A percentile compares a stretch with the other conserved stretches of the same genome.
Conservation (phyloP, 805 yeast species). For the Wickerhamomyces ciferrii region DNA sequence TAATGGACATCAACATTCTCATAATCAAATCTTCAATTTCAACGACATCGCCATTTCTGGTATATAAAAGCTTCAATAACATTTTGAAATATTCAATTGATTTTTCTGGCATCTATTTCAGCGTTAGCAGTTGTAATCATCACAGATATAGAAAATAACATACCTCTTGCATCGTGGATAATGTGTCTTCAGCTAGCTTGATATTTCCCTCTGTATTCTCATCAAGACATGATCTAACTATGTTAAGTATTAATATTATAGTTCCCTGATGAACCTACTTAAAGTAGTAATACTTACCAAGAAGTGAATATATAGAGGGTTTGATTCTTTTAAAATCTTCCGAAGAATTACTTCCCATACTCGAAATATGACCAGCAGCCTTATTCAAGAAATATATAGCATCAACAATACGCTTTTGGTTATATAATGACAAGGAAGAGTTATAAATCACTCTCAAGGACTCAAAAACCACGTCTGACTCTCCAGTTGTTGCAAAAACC, state of each 20-base stretch:
- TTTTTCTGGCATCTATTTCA: constrained; percentile 22
- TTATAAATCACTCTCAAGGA: constrained; percentile 29
- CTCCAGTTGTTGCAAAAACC: constrained; percentile 8
- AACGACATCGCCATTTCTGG: constrained; percentile 3
- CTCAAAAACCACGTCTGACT: constrained; percentile 20
- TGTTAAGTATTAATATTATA: neutral
- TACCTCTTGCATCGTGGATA: constrained; percentile 1
- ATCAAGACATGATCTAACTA: constrained; percentile 23
- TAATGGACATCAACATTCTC: constrained; percentile 29
- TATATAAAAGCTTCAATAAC: constrained; percentile 18
- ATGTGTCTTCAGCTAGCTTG: constrained; percentile 15
- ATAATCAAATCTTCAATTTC: constrained; percentile 26
- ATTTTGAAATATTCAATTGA: constrained; percentile 27
- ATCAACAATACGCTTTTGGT: constrained; percentile 5
- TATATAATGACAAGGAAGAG: constrained; percentile 18
- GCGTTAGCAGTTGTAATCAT: too few relatives aligned
- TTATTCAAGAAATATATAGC: constrained; percentile 14
- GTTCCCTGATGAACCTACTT: too few relatives aligned
- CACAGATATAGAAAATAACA: too few relatives aligned
- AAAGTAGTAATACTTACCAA: too few relatives aligned
- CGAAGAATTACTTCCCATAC: constrained; percentile 8
- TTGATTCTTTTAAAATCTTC: constrained; percentile 16
- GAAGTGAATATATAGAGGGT: constrained; percentile 19
- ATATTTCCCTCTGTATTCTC: constrained; percentile 9
- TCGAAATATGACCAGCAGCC: constrained; percentile 6